Conservation (phyloP, 2,329 filamentous ascomycete genomes). For the Trichoderma oligosporum region DNA sequence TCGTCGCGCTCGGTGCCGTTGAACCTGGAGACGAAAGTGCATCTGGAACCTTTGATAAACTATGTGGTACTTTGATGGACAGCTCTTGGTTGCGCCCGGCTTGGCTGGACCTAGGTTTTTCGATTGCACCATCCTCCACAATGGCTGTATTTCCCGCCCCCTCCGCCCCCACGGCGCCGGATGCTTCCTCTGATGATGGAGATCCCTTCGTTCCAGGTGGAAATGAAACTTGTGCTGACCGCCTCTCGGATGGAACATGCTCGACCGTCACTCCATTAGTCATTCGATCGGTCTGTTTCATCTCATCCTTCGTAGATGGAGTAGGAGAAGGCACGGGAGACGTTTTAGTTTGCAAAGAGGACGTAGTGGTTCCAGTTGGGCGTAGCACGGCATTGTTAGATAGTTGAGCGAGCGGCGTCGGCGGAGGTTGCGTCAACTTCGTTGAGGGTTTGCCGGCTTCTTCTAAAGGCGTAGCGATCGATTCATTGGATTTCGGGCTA, state of each 20-base stretch:
- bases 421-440: not conserved
- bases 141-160: not conserved
- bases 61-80: conserved; percentile 32
- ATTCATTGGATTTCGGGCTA: not conserved
- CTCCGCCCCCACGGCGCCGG: conserved; percentile 6
- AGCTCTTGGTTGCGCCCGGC: conserved; percentile 19
- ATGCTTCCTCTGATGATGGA: conserved; percentile 21
- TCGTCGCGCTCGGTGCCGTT: conserved; percentile 69
- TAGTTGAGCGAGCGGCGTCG: not conserved
- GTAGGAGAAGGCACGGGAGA: not conserved
- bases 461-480: not conserved
- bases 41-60: conserved; percentile 37
- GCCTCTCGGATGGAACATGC: conserved; percentile 8
- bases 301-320: not conserved
- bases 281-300: not conserved
- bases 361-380: not conserved
- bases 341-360: not conserved
- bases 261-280: conserved; percentile 5
- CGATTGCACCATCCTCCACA: not conserved
- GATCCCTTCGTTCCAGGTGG: conserved; percentile 33
- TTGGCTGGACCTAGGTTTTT: not conserved
- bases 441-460: not conserved
- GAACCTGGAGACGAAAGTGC: conserved; percentile 57
- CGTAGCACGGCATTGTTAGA: not conserved
- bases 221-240: conserved; percentile 32